Conservation (phyloP, 2,329 filamentous ascomycete species). For the Cordyceps javanica region DNA sequence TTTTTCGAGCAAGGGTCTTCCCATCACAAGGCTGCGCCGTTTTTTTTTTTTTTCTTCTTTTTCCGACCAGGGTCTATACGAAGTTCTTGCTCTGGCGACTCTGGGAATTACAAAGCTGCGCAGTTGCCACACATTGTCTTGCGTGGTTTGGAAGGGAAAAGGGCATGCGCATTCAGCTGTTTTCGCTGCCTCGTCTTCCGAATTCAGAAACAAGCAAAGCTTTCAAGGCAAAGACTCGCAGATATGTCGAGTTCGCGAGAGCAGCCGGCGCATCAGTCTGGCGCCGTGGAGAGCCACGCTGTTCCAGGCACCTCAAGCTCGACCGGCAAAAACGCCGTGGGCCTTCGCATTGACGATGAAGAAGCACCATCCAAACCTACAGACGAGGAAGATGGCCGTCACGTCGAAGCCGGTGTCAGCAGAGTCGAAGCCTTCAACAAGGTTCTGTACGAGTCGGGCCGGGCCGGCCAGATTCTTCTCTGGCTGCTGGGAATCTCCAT, state of each 20-base stretch:
- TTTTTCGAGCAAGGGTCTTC: neutral
- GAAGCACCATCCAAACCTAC: neutral
- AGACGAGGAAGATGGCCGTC: neutral
- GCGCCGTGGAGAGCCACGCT: neutral
- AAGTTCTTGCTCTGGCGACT: neutral
- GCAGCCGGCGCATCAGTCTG: neutral
- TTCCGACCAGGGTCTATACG: neutral
- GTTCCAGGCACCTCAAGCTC: neutral
- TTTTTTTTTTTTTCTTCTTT: neutral
- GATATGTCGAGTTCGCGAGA: neutral
- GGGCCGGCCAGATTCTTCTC: constrained; percentile 27
- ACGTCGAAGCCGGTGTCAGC: constrained; percentile 24
- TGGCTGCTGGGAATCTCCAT: constrained; percentile 31
- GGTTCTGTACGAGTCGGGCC: constrained; percentile 32
- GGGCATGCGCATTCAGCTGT: neutral
- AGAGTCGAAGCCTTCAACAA: constrained; percentile 34
- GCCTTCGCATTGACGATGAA: neutral
- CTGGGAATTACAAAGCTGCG: neutral
- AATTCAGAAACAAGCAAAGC: neutral
- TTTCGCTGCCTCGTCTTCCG: neutral
- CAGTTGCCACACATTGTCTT: neutral
- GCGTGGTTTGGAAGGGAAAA: neutral
- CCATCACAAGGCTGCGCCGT: neutral
- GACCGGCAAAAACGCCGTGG: neutral
- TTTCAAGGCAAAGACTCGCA: neutral